Conservation (phyloP, 768 basidiomycete species). For the Pilatotrama ljubarskyi region DNA sequence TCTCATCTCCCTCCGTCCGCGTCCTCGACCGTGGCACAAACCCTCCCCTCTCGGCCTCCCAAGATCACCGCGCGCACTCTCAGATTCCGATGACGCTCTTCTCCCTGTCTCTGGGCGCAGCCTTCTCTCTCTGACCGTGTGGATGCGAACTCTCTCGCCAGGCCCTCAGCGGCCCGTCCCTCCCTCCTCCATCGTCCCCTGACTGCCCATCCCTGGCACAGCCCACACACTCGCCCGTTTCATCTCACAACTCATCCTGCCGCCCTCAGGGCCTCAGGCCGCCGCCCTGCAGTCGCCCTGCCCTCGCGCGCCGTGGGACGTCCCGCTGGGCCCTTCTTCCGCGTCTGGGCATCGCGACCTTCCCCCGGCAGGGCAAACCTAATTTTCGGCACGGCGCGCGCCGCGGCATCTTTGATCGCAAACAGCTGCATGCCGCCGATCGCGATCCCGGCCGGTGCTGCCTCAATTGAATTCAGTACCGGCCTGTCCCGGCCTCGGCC, state of each 20-base stretch:
- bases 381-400: slow-evolving; percentile 14
- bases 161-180: slow-evolving; percentile 3
- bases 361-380: slow-evolving; percentile 3
- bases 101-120: slow-evolving; percentile 14
- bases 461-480: not conserved
- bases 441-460: slow-evolving; percentile 3
- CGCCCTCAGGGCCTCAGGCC: not conserved
- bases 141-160: not conserved
- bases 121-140: slow-evolving; percentile 5
- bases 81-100: slow-evolving; percentile 17
- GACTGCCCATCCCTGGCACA: not conserved
- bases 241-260: not conserved
- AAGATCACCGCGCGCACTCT: slow-evolving; percentile 2
- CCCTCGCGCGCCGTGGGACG: not conserved
- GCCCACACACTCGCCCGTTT: not conserved
- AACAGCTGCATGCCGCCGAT: slow-evolving; percentile 3
- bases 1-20: not conserved
- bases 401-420: slow-evolving; percentile 9
- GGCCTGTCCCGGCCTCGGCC: not conserved
- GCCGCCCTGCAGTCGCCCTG: not conserved
- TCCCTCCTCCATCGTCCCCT: not conserved
- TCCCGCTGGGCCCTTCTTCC: not conserved
- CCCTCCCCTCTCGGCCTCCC: slow-evolving; percentile 2
- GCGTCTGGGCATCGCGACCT: not conserved
- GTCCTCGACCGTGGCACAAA: slow-evolving; percentile 16